Percentiles rank a stretch among this genome's conserved stretches.
Evolutionary conservation across 192 early-diverging fungal genomes (phyloP).

Genomic region (Backusella australiensis): DNA sequence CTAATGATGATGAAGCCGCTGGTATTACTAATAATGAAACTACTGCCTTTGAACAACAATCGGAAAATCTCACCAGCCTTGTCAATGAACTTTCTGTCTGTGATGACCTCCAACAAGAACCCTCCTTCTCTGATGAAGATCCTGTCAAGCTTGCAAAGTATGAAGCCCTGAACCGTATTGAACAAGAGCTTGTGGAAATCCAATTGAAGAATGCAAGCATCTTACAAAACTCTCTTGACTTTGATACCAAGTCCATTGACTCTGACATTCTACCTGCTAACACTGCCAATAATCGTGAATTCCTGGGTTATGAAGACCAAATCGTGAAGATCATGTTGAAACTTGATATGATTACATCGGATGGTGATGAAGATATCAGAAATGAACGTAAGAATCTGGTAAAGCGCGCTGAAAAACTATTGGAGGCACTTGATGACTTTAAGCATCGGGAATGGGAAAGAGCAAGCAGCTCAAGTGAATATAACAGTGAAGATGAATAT

Average conservation of each 20-base stretch:
- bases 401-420: conserved; percentile 22
- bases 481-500: conserved; percentile 8
- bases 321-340: conserved; percentile 30
- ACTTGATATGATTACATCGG: conserved; percentile 26
- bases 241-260: neutral
- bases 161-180: conserved; percentile 8
- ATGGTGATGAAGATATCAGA: conserved; percentile 22
- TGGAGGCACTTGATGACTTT: conserved; percentile 27
- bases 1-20: neutral
- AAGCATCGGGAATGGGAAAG: conserved; percentile 36
- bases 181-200: conserved; percentile 5
- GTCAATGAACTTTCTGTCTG: neutral
- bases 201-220: neutral
- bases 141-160: conserved; percentile 5
- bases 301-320: conserved; percentile 33
- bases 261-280: neutral
- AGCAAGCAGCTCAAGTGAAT: conserved; percentile 2
- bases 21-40: neutral
- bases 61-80: neutral
- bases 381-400: conserved; percentile 20
- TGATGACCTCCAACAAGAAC: neutral
- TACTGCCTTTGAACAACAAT: neutral
- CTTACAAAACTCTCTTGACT: neutral
- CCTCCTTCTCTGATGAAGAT: neutral
- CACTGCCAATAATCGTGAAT: conserved; percentile 21